A percentile compares a stretch with the other conserved stretches of the same genome.
These are phyloP conservation scores for Scheffersomyces illinoinensis DNA, from an alignment of 1,139 yeast genomes.

Conservation along the genomic window DNA sequence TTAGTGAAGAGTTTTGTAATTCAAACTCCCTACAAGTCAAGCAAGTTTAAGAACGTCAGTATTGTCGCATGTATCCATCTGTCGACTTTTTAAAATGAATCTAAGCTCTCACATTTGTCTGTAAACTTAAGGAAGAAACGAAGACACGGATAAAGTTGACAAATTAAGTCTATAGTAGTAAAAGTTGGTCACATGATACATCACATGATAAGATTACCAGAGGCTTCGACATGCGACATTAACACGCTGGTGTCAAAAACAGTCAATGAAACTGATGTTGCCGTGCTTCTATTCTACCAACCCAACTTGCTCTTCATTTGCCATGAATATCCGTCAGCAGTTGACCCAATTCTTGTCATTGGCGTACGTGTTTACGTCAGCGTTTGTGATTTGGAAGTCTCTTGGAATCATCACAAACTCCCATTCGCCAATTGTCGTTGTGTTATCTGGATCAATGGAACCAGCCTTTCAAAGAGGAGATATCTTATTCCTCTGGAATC, in stretches of 20 bases:
- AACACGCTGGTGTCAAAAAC: conserved; percentile 11
- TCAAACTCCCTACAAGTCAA: too few relatives aligned
- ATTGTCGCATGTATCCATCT: too few relatives aligned
- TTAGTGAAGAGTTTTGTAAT: too few relatives aligned
- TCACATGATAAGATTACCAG: neutral
- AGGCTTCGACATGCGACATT: neutral
- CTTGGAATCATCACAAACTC: conserved; percentile 77
- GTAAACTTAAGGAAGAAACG: too few relatives aligned
- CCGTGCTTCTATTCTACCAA: neutral
- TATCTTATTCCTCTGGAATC: conserved; percentile 85
- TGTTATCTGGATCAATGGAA: conserved; percentile 97
- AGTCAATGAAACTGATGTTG: neutral
- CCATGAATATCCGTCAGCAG: conserved; percentile 50
- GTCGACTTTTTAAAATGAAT: too few relatives aligned
- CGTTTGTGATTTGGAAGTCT: conserved; percentile 91
- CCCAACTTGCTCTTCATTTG: neutral
- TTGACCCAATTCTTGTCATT: conserved; percentile 62
- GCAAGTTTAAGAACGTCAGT: too few relatives aligned
- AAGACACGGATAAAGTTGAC: too few relatives aligned
- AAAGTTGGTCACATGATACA: neutral
- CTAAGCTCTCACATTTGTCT: too few relatives aligned
- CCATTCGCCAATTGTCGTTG: conserved; percentile 94
- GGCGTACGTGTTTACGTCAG: conserved; percentile 80
- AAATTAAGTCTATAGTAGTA: too few relatives aligned
- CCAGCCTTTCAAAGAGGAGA: conserved; percentile 99